Conservation (phyloP, 139 green algal genomes). For the Chlorella sp. region DNA sequence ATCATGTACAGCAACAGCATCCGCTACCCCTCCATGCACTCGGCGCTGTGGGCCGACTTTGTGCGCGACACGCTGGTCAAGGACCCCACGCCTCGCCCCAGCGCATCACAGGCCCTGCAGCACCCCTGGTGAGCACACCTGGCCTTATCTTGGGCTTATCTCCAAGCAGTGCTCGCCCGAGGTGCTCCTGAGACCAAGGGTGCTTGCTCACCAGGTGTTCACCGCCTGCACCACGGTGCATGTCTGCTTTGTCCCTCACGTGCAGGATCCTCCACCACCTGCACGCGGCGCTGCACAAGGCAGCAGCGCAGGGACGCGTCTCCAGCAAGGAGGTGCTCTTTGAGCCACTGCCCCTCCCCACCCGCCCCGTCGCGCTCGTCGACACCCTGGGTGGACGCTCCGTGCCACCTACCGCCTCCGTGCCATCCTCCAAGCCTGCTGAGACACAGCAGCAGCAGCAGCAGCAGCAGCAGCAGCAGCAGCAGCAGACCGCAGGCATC, state of each 20-base stretch:
- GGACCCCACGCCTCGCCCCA: slow-evolving; percentile 51
- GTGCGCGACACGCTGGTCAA: slow-evolving; percentile 52
- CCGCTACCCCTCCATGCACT: slow-evolving; percentile 23
- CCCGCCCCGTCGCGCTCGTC: no score
- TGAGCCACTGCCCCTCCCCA: background rate
- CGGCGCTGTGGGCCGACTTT: slow-evolving; percentile 39
- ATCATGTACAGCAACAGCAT: slow-evolving; percentile 70
- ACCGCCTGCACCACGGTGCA: no score
- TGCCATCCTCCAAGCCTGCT: no score
- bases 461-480: background rate
- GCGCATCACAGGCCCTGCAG: slow-evolving; percentile 51
- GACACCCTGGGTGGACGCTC: no score
- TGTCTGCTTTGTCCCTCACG: background rate
- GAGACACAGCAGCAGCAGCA: background rate
- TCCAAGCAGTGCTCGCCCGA: no score
- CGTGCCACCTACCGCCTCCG: background rate
- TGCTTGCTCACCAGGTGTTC: background rate
- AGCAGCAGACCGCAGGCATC: background rate
- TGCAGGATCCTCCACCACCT: background rate
- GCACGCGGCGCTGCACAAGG: background rate
- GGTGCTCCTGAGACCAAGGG: background rate
- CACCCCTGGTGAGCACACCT: slow-evolving; percentile 64
- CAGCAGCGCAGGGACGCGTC: background rate
- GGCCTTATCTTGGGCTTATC: no score
- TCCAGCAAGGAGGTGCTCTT: background rate